phyloP scores from a whole-genome alignment of 2,329 filamentous ascomycete genomes.

The Chaetomiaceae sp. region DNA sequence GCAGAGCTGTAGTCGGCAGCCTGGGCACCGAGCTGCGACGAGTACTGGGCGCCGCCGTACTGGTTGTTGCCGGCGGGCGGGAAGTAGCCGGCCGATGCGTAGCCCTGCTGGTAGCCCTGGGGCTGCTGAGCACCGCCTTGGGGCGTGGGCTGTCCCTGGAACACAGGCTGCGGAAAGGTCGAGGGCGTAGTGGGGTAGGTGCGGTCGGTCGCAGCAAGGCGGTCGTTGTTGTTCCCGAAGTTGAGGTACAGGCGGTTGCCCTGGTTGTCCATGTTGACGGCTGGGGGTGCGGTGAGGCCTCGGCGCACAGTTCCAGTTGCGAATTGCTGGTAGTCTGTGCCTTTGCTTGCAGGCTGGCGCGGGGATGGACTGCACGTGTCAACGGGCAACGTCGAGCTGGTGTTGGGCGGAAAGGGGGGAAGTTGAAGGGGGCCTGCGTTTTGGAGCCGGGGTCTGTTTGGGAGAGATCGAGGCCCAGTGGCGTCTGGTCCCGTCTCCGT shows the following conservation, averaged over 20 bases:
- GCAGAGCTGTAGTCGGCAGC: conserved; percentile 36
- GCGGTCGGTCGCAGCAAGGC: conserved; percentile 59
- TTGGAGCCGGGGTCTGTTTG: conserved; percentile 20
- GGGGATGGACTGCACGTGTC: conserved; percentile 5
- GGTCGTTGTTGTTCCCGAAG: conserved; percentile 62
- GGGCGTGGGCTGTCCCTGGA: conserved; percentile 39
- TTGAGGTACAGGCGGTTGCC: conserved; percentile 64
- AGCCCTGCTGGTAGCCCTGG: conserved; percentile 39
- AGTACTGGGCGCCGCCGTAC: conserved; percentile 26
- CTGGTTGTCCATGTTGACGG: conserved; percentile 47
- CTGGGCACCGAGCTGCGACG: conserved; percentile 33
- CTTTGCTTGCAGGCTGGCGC: conserved; percentile 1
- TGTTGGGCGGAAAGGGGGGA: conserved; percentile 22
- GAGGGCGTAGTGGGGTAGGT: conserved; percentile 86
- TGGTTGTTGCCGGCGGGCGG: conserved; percentile 14
- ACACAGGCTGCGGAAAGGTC: conserved; percentile 90
- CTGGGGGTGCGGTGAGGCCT: conserved; percentile 1
- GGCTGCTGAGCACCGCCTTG: conserved; percentile 39
- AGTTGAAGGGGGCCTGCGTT: conserved; percentile 18
- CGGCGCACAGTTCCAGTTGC: neutral
- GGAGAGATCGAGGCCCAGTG: conserved; percentile 13
- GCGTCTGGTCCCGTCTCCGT: neutral
- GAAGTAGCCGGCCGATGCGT: conserved; percentile 20
- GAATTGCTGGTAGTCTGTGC: conserved; percentile 3
- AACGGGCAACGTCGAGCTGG: conserved; percentile 8